Base-by-base conservation (phyloP, 805 yeast species). In the Saccharomycodes ludwigii region DNA sequence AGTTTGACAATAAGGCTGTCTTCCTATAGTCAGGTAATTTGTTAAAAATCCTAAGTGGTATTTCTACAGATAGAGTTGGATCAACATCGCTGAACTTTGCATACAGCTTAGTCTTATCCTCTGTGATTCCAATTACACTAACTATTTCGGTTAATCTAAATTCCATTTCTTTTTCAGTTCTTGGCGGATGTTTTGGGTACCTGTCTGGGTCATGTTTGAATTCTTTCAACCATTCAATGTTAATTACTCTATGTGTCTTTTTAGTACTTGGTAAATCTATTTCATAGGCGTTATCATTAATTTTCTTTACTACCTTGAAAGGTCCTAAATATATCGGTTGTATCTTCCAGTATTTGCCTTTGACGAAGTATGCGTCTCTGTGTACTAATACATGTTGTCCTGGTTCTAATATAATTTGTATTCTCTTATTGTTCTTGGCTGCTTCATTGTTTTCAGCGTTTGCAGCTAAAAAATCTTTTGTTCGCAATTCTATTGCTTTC, bases 171-270 rank as follows among this genome's bases (percentile, higher is more conserved):
- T 26, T 19, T 8, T 8, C 13, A 7, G 30, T 21, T 21, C 30
- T 26, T 17, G 34, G 34, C 11, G 22, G 29, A 12, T 16, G 10
- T 15, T 31, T 26, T 9, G 25, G 25, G 21, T 26, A 31, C 19
- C 14, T 21, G 10, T 22, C 21, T 15, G 9, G 16, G 12, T 21
- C 17, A 13, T 9, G 10, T 8, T 18, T 10, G 14, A 20, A 26
- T n/a, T 18, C 13, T 16, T 31, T 31, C 10, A 31, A 16, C 30
- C 26, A 21, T 7, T 20, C 8, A n/a, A 19, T 18, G 24, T 37
- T 39, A 10, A 34, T 20, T 5, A 29, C 34, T 20, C 40, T 17
- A 21, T 34, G 40, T 10, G 18, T 20, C 19, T 29, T 36, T 3
- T 4, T 13, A 3, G 10, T 7, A 3, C 32, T 9, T 9, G 36